phyloP scores from a whole-genome alignment of 352 stramenopile genomes.

The Pseudoperonospora humuli region DNA sequence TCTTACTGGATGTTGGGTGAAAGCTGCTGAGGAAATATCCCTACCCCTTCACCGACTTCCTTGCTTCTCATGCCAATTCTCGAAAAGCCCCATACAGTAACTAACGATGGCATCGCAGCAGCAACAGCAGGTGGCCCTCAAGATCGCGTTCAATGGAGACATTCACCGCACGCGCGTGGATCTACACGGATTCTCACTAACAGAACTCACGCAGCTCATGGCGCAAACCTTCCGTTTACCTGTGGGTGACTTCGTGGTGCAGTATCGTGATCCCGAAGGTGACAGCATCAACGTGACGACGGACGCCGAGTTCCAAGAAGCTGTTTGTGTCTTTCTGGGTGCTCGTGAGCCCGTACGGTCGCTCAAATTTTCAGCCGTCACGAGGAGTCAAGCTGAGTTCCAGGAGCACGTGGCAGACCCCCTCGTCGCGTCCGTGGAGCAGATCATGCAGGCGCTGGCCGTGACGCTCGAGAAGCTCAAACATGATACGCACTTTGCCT shows the following conservation, averaged over 20 bases:
- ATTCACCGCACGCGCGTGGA: slow-evolving; percentile 72
- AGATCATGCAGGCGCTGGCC: slow-evolving; percentile 44
- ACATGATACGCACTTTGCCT: slow-evolving; percentile 26
- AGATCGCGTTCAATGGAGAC: slow-evolving; percentile 71
- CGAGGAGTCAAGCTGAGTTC: slow-evolving; percentile 30
- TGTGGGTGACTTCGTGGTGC: slow-evolving; percentile 46
- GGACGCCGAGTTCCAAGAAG: slow-evolving; percentile 53
- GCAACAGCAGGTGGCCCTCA: slow-evolving; percentile 41
- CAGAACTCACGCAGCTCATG: slow-evolving; percentile 44
- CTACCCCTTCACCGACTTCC: too few species aligned
- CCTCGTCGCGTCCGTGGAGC: slow-evolving; percentile 51
- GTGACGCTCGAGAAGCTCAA: slow-evolving; percentile 49
- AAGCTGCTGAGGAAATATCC: too few species aligned
- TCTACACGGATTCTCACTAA: slow-evolving; percentile 39
- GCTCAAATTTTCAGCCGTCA: slow-evolving; percentile 62
- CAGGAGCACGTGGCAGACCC: slow-evolving; percentile 45
- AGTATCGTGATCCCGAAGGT: slow-evolving; percentile 61
- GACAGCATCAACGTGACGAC: slow-evolving; percentile 59
- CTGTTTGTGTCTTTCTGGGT: slow-evolving; percentile 44
- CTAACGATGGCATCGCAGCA: slow-evolving; percentile 23
- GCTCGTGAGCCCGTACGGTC: slow-evolving; percentile 33
- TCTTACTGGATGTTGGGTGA: too few species aligned
- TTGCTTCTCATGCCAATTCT: too few species aligned
- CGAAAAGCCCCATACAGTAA: too few species aligned
- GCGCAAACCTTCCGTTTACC: slow-evolving; percentile 46